Evolutionary conservation across 495 filamentous ascomycete genomes (phyloP).

Genomic region (Neurospora africana): DNA sequence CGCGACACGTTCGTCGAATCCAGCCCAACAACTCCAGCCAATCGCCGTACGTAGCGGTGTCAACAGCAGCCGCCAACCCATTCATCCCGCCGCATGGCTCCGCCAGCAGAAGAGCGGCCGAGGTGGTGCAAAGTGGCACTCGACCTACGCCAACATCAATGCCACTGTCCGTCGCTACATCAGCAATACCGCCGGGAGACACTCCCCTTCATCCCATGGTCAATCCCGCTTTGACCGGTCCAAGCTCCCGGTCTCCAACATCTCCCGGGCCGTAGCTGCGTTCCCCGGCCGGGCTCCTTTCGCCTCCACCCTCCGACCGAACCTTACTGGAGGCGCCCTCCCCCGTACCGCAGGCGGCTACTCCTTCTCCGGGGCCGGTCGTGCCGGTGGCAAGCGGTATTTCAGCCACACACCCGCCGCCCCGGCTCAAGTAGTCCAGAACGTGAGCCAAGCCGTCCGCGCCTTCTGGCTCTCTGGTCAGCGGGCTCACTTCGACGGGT

Average conservation of each 20-base stretch:
- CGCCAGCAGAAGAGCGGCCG: conserved; percentile 51
- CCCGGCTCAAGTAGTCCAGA: conserved; percentile 84
- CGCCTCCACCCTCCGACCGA: conserved; percentile 80
- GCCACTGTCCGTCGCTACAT: conserved; percentile 51
- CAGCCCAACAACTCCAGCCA: conserved; percentile 34
- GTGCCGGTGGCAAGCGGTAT: conserved; percentile 63
- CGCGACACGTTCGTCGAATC: conserved; percentile 36
- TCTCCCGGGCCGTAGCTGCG: conserved; percentile 54
- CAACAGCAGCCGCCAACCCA: conserved; percentile 48
- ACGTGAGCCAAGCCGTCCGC: conserved; percentile 81
- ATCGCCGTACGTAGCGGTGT: conserved; percentile 35
- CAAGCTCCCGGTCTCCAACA: conserved; percentile 54
- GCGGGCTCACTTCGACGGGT: conserved; percentile 72
- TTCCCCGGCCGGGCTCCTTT: conserved; percentile 73
- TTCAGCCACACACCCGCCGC: conserved; percentile 82
- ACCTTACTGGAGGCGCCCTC: conserved; percentile 80
- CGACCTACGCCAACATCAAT: conserved; percentile 48
- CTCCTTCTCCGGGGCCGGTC: conserved; percentile 54
- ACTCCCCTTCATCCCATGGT: conserved; percentile 13
- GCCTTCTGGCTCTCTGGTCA: conserved; percentile 84
- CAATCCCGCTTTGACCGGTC: conserved; percentile 47
- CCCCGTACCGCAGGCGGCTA: conserved; percentile 83
- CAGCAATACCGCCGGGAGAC: conserved; percentile 35
- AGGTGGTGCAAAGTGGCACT: conserved; percentile 51
- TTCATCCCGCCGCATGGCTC: conserved; percentile 61